A percentile compares a stretch with the other conserved stretches of the same genome.
Conservation (phyloP, 2,329 filamentous ascomycete genomes). For the Hawksworthiomyces lignivorus region DNA sequence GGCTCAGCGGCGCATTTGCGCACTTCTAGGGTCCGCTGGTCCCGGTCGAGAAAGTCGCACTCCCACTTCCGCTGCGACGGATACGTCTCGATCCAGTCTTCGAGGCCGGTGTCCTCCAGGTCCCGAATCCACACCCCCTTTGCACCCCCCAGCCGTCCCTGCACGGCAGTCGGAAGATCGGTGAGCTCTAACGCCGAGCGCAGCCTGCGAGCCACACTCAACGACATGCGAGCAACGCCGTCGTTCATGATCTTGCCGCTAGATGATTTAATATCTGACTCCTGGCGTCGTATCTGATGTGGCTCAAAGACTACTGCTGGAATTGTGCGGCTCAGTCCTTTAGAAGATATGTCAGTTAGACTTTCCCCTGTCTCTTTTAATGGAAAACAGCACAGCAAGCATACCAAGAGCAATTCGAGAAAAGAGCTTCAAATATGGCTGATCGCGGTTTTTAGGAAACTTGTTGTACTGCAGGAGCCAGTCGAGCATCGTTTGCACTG, state of each 20-base stretch:
- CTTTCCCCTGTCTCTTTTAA: too few species aligned
- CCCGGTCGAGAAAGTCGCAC: slow-evolving; percentile 36
- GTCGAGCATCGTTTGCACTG: slow-evolving; percentile 35
- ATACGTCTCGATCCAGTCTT: slow-evolving; percentile 59
- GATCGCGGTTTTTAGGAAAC: slow-evolving; percentile 32
- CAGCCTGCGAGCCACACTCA: slow-evolving; percentile 46
- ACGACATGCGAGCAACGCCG: slow-evolving; percentile 59
- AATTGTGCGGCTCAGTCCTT: slow-evolving; percentile 44
- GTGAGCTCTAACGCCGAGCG: slow-evolving; percentile 40
- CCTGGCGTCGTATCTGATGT: slow-evolving; percentile 35
- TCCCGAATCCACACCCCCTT: slow-evolving; percentile 71
- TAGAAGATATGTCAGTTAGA: not conserved
- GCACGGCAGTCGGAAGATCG: slow-evolving; percentile 55
- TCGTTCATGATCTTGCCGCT: slow-evolving; percentile 51
- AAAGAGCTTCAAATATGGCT: slow-evolving; percentile 49
- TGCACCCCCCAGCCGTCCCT: slow-evolving; percentile 62
- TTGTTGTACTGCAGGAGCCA: slow-evolving; percentile 39
- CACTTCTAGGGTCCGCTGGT: slow-evolving; percentile 60
- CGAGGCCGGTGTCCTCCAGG: slow-evolving; percentile 33
- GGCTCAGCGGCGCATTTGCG: slow-evolving; percentile 38
- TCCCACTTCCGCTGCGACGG: slow-evolving; percentile 64
- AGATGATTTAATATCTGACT: slow-evolving; percentile 32
- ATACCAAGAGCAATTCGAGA: slow-evolving; percentile 48
- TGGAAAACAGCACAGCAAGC: slow-evolving; percentile 8
- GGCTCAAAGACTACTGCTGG: slow-evolving; percentile 38